Base-by-base conservation (phyloP, 805 yeast species). In the Saturnispora zaruensis region DNA sequence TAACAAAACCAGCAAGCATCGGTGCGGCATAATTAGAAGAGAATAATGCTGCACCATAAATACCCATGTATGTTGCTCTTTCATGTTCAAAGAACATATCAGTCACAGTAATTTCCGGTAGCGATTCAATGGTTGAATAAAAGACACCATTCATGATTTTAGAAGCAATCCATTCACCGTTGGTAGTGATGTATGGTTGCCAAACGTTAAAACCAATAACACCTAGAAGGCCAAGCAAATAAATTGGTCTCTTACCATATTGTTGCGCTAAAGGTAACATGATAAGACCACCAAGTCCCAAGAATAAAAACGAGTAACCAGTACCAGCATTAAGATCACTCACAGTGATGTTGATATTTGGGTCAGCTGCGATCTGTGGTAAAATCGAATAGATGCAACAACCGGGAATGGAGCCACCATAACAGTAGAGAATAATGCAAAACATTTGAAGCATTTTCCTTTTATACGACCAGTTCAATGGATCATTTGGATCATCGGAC, bases 401-500 rank as follows among this genome's bases (percentile, higher is more conserved):
- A 36, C 57, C 55, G 8, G 57, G 54, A 54, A 59, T 56, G 43
- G 62, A 52, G 21, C 65, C 66, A 44, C 59, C 65, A 48, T 53
- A 62, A 37, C 57, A 51, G 55, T 72, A 75, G 5, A 73, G 67
- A 33, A 70, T 62, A 51, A 72, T 61, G 56, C 78, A 74, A 44
- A 73, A 65, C 46, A 76, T 65, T 40, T 74, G 71, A 33, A 75
- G 41, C 63, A 66, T 62, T 57, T 81, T 81, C 45, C 84, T 70
- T 36, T 59, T 53, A 23, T 57, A 62, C 1, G 76, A 49, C 88
- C 88, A 83, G 57, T 79, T 81, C 49, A 83, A 66, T 1, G 88
- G 88, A 58, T 83, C 89, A 55, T 82, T 77, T 6, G 87, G 84
- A 53, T 81, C 81, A 46, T 74, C 78, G 0, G 84, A 74, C 2